Base-by-base conservation (phyloP, 352 stramenopile species). In the Globisporangium viniferum region DNA sequence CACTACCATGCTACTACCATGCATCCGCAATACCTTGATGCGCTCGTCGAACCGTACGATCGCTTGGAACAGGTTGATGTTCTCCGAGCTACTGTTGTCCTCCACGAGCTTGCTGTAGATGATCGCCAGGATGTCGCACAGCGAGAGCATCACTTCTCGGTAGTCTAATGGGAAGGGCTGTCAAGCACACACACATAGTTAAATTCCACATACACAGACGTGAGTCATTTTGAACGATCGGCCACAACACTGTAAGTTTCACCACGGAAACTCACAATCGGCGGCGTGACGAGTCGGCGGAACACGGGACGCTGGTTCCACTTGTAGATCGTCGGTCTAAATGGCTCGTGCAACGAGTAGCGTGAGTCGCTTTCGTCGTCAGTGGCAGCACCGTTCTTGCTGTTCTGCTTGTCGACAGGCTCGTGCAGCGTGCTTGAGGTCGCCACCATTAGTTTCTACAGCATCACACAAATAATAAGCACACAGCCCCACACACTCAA, bases 101-200 rank as follows among this genome's bases (percentile, higher is more conserved):
- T 92, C 88, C 41, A 93, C 74, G 7, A 95, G 66, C 39, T 93
- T 93, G 76, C 80, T 92, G 77, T 95, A 95, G 64, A 93, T 76
- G 51, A 94, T 80, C 27, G 86, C 78, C 22, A 95, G 74, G 39
- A 95, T 91, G 65, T 95, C 88, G 36, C 84, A 95, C 53, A 94
- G 65, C 31, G 86, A 94, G 10, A 95, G 73, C 70, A 93, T 73
- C 18, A 95, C 76, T 69, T 93, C 83, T 72, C 84, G 84, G 51
- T 93, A 93, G 62, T 95, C 88, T 39, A 95, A 69, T 6, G 84
- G 77, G 65, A 95, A 93, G 22, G 88, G 81, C 88, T 95, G 60
- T 55, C 41, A 18, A 36, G 24, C 14, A 58, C 15, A 58, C 24
- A 58, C 53, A 33, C n/a, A 57, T 9, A 56, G 39, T 46, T 46